Evolutionary conservation across 495 filamentous ascomycete genomes (phyloP).

Genomic region (Xylaria nigripes): DNA sequence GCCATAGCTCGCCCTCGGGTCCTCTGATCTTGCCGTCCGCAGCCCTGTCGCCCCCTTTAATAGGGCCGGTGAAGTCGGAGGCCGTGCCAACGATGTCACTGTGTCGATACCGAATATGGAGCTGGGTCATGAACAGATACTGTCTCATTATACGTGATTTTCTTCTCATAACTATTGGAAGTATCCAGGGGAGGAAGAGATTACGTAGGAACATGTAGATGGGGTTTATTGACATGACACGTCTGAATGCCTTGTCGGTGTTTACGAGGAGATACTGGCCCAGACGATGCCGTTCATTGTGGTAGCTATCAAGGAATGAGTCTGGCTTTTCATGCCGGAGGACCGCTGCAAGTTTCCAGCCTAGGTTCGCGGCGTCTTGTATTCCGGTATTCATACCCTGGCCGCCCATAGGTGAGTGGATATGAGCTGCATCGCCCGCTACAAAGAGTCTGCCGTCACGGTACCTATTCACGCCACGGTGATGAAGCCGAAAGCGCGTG

Average conservation of each 20-base stretch:
- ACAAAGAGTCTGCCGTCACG: slow-evolving; percentile 39
- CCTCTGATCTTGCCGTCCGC: slow-evolving; percentile 22
- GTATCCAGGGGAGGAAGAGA: slow-evolving; percentile 24
- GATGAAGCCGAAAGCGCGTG: slow-evolving; percentile 30
- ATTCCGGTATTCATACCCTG: slow-evolving; percentile 56
- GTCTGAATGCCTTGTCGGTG: slow-evolving; percentile 28
- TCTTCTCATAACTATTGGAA: slow-evolving; percentile 23
- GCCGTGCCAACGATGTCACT: slow-evolving; percentile 27
- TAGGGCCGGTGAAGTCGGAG: slow-evolving; percentile 15
- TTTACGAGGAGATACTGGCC: slow-evolving; percentile 23
- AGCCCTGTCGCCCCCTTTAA: slow-evolving; percentile 29
- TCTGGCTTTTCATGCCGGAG: slow-evolving; percentile 17
- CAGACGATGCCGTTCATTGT: slow-evolving; percentile 30
- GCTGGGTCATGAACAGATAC: slow-evolving; percentile 27
- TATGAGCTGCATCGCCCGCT: slow-evolving; percentile 51
- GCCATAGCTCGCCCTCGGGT: slow-evolving; percentile 13
- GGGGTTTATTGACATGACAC: slow-evolving; percentile 17
- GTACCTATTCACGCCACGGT: slow-evolving; percentile 26
- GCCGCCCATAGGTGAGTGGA: slow-evolving; percentile 45
- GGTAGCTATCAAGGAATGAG: slow-evolving; percentile 31
- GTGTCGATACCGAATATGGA: slow-evolving; percentile 31
- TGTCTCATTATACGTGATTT: background rate
- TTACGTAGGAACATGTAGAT: slow-evolving; percentile 23
- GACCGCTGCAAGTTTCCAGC: slow-evolving; percentile 44
- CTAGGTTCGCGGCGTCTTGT: slow-evolving; percentile 48